Percentiles rank a stretch among this genome's conserved stretches.
Conservation (phyloP, 208 protist genomes). For the Strigomonas culicis region DNA sequence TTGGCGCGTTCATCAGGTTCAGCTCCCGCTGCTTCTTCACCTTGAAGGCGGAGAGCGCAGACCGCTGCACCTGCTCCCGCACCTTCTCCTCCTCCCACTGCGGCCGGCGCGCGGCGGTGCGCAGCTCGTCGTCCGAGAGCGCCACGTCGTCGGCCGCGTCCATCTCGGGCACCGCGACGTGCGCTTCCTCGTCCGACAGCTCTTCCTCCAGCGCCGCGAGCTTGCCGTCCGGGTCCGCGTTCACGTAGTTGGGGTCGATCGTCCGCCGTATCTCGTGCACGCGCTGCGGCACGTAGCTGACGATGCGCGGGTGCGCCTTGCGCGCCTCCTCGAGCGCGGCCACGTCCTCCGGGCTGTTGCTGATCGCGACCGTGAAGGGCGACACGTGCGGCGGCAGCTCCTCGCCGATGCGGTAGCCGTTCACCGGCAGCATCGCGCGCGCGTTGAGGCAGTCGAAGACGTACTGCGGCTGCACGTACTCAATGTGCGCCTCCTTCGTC, state of each 20-base stretch:
- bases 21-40: conserved; percentile 86
- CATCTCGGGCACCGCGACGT: conserved; percentile 49
- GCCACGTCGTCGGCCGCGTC: conserved; percentile 80
- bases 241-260: conserved; percentile 69
- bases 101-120: conserved; percentile 41
- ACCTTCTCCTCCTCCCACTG: conserved; percentile 82
- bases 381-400: conserved; percentile 91
- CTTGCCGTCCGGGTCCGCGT: conserved; percentile 74
- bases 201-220: conserved; percentile 36
- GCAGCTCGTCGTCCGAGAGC: conserved; percentile 79
- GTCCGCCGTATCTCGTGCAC: conserved; percentile 85
- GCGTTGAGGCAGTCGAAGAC: conserved; percentile 96
- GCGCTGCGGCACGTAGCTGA: conserved; percentile 81
- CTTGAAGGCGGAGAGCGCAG: conserved; percentile 81
- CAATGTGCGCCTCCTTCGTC: conserved; percentile 47
- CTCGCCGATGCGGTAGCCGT: conserved; percentile 84
- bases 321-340: conserved; percentile 75
- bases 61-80: conserved; percentile 68
- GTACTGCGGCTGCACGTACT: conserved; percentile 97
- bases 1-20: conserved; percentile 88
- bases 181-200: conserved; percentile 65
- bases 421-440: conserved; percentile 73
- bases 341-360: conserved; percentile 73
- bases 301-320: conserved; percentile 73
- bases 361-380: conserved; percentile 89